Conservation (phyloP, 2,329 filamentous ascomycete species). For the Ceratocystis lukuohia region DNA sequence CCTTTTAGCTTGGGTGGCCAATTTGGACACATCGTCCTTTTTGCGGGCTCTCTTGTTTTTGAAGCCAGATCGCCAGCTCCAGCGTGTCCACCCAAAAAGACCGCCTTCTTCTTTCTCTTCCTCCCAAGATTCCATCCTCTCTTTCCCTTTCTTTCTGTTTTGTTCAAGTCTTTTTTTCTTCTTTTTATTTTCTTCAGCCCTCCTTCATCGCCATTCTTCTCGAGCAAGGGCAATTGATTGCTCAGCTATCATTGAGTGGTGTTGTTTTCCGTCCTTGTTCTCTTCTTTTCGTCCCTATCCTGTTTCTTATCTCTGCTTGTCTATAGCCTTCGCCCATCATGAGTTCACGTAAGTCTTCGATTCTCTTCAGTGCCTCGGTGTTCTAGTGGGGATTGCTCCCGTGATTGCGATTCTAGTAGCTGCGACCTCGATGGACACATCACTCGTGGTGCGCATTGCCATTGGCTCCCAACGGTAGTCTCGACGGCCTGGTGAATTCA, state of each 20-base stretch:
- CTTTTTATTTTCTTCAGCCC: slow-evolving; percentile 16
- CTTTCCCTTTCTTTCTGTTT: slow-evolving; percentile 14
- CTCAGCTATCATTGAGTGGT: slow-evolving; percentile 18
- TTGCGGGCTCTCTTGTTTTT: slow-evolving; percentile 25
- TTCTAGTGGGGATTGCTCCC: not conserved
- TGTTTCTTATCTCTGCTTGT: slow-evolving; percentile 24
- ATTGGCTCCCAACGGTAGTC: not conserved
- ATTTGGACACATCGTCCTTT: slow-evolving; percentile 34
- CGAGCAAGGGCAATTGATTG: slow-evolving; percentile 19
- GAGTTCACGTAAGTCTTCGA: slow-evolving; percentile 40
- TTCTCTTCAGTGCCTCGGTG: not conserved
- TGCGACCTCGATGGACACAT: not conserved
- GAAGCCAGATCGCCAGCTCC: slow-evolving; percentile 34
- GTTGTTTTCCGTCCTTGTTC: slow-evolving; percentile 24
- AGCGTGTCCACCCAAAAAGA: slow-evolving; percentile 27
- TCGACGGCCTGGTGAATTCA: not conserved
- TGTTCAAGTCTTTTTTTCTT: slow-evolving; percentile 12
- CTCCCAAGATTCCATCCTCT: not conserved
- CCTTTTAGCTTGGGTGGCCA: slow-evolving; percentile 11
- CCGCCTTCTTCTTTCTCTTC: slow-evolving; percentile 24
- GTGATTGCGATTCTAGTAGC: not conserved
- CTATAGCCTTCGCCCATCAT: slow-evolving; percentile 31
- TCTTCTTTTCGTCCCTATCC: slow-evolving; percentile 27
- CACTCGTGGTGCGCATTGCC: not conserved
- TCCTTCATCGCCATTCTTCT: slow-evolving; percentile 15